Evolutionary conservation across 345 rosid genomes (phyloP).

Genomic region (Brassica incana): DNA sequence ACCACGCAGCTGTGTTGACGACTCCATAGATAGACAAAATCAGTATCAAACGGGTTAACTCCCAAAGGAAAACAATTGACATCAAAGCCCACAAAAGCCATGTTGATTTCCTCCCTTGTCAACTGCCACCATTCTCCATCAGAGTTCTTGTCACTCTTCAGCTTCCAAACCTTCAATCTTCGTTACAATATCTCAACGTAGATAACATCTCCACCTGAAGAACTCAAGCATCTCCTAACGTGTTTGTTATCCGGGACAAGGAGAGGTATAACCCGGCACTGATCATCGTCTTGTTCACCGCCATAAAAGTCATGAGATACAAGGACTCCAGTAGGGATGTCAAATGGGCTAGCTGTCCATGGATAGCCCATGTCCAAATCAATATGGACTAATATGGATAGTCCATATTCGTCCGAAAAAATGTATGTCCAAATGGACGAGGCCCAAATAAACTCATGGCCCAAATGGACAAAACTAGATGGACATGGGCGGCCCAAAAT

Average conservation of each 20-base stretch:
- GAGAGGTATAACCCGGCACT: neutral
- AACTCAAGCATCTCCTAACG: slow-evolving; percentile 19
- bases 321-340: neutral
- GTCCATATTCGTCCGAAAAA: too few species aligned
- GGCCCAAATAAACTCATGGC: too few species aligned
- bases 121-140: neutral
- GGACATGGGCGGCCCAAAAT: too few species aligned
- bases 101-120: neutral
- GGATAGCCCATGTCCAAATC: too few species aligned
- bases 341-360: too few species aligned
- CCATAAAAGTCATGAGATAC: neutral
- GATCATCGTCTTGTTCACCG: too few species aligned
- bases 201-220: slow-evolving; percentile 1
- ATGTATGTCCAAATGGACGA: too few species aligned
- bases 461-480: too few species aligned
- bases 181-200: neutral
- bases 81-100: neutral
- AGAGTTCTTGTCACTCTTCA: neutral
- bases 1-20: neutral
- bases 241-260: neutral
- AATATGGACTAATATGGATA: too few species aligned
- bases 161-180: neutral
- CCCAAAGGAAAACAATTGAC: neutral
- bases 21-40: neutral
- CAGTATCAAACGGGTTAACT: neutral